A percentile compares a stretch with the other conserved stretches of the same genome.
phyloP scores from a whole-genome alignment of 176 grass and related monocot genomes.

The Oryza nivara region DNA sequence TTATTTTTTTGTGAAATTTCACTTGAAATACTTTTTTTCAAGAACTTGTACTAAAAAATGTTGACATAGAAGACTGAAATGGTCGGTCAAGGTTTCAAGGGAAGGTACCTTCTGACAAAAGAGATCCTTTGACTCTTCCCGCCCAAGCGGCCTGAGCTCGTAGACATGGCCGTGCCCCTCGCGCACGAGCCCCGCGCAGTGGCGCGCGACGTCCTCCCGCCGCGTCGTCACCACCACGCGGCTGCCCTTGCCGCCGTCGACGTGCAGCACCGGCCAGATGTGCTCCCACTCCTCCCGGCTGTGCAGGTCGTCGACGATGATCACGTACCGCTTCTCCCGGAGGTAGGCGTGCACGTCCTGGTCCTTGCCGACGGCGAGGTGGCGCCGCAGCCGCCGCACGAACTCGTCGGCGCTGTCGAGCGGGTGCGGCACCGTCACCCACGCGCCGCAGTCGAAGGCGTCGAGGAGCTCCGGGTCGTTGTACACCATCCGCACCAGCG shows the following conservation, averaged over 20 bases:
- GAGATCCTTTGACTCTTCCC: conserved; percentile 1
- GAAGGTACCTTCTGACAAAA: conserved; percentile 24
- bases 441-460: conserved; percentile 39
- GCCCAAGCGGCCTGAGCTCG: conserved; percentile 9
- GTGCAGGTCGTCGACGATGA: conserved; percentile 40
- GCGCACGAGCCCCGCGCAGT: not conserved
- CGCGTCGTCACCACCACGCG: conserved; percentile 46
- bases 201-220: conserved; percentile 16
- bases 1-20: not conserved
- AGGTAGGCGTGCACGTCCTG: not conserved
- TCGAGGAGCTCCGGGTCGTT: conserved; percentile 18
- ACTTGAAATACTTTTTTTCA: too few species aligned
- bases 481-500: conserved; percentile 30
- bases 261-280: not conserved
- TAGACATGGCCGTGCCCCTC: not conserved
- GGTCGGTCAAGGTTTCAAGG: not conserved
- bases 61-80: too few species aligned
- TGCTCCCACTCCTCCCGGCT: conserved; percentile 23
- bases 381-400: not conserved
- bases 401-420: conserved; percentile 9
- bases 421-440: conserved; percentile 50
- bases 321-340: not conserved
- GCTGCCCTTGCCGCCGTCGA: not conserved
- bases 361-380: not conserved
- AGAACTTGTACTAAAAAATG: too few species aligned